Base-by-base conservation (phyloP, 139 green algal genomes). In the Volvox reticuliferus region DNA sequence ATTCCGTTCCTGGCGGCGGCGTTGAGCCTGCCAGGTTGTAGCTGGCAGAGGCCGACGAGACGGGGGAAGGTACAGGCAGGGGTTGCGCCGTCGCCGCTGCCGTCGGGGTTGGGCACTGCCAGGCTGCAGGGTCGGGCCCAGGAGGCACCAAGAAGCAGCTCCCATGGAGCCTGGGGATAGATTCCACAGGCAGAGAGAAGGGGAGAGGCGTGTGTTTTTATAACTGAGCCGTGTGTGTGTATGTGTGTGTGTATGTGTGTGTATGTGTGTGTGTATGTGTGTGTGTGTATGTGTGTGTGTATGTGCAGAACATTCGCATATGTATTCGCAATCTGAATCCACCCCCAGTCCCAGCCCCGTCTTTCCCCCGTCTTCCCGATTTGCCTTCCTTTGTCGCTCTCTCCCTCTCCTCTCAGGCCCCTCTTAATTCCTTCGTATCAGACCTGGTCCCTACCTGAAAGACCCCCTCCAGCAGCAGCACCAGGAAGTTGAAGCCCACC, bases 11-110 rank as follows among this genome's bases (percentile, higher is more conserved):
- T 21, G 83, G 30, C 62, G 32, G 62, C 81, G 30, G 19, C 62
- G 16, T 30, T 32, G 20, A 62, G 17, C 32, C 18, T n/a, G 18
- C 85, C 85, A 3, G 85, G 85, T 30, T 89, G 85, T 33, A 97
- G 91, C 88, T 95, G 95, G 92, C 95, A 97, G 65, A 98, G 94
- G 2, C 96, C 96, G 69, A 97, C 80, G 13, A 98, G 89, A 69
- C 97, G 95, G 2, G 95, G 94, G 36, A 96, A 50, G 63, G 88
- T 97, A 92, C 96, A 97, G 30, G 82, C 65, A 36, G 88, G 65
- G 9, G 85, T 36, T 32, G 73, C 37, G 20, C 26, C 61, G 37
- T 73, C 22, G 33, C 30, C 68, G 32, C 35, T 18, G 9, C 35
- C 24, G 37, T 17, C 61, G 35, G 35, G 5, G 16, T 16, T 24